Evolutionary conservation across 805 yeast genomes (phyloP), one percentile per base, ranked within the genome.

Genomic region (Zygosaccharomyces bailii): DNA sequence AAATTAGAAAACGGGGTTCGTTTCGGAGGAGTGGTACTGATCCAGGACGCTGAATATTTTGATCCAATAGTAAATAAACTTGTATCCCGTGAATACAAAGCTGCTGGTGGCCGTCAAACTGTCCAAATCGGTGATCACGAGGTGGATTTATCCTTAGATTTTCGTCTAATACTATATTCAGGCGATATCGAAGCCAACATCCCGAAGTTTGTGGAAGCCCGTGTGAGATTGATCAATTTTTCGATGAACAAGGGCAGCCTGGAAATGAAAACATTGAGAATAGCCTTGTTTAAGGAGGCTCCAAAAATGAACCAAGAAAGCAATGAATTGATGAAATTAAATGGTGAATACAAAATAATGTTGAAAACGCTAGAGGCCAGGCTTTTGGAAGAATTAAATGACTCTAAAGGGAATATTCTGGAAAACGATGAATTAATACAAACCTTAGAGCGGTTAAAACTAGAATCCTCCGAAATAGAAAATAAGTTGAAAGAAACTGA

Each of bases 1-100:
- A 84, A 79, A 34, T 57, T 91, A 11, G 96, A 89, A 59, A 84
- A 87, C 55, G 83, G 95, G 0, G 59, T 90, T 20, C 70, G 93
- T 51, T 90, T 90, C 70, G 97, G 98, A 4, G 88, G 86, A 2
- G 55, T 76, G 0, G 67, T 91, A 5, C 57, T 90, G 10, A 72
- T 91, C 13, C 79, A 79, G 52, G 91, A 91, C 65, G 89, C 90
- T 3, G 97, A 91, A 56, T 67, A 74, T 51, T 81, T 76, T 56
- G 91, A 91, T 59, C 95, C 96, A 0, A 65, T 86, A 5, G 57
- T 91, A 8, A 76, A 76, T 45, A 72, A 84, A 0, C 63, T 91
- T 1, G 61, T 91, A 38, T 72, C 78, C 36, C 69, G 71, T 24
- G 95, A 88, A 46, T 71, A 77, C 30, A 72, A 40, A 21, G 68